Evolutionary conservation across 73 alveolate genomes (phyloP), one percentile per base, ranked within the genome.

Genomic region (Paramecium biaurelia): DNA sequence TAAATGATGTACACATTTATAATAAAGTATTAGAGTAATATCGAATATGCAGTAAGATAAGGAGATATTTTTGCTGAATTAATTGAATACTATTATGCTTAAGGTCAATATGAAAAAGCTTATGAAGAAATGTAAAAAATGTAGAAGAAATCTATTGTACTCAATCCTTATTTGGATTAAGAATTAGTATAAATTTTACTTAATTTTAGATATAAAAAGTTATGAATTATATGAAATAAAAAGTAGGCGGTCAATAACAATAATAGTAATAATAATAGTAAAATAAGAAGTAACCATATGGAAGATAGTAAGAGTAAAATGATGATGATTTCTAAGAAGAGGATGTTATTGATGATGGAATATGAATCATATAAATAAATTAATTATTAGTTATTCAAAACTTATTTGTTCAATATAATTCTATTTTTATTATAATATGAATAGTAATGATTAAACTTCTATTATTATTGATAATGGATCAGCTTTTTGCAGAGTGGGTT

Each of bases 391-490:
- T 47, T 15, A 47, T 47, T 47, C 59, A 47, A 47, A 47, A 12
- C 8, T 6, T n/a, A 47, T 47, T 47, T 47, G 37, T 5, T 32
- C 37, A 32, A n/a, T 14, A 43, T 11, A 11, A 43, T 5, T 47
- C 23, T 11, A 47, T 47, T 47, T n/a, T 47, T 47, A 15, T 15
- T 12, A n/a, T 15, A 47, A 15, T 26, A 47, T 47, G 20, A 47
- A 12, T 15, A 47, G 14, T 47, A 38, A 7, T 8, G 12, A 38
- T 38, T 38, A 12, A 38, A 12, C 0, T 38, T 7, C 47, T 15
- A 76, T 96, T 3, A 99, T 98, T 37, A 95, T 98, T 59, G 99
- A 98, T 94, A 98, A 98, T 88, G 99, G 99, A 63, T 97, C 99
- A 23, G 99, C 98, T 7, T 93, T 93, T 92, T 93, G 99, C 97